Base-by-base conservation (phyloP, 176 grass and related monocot species). In the Poa pratensis region DNA sequence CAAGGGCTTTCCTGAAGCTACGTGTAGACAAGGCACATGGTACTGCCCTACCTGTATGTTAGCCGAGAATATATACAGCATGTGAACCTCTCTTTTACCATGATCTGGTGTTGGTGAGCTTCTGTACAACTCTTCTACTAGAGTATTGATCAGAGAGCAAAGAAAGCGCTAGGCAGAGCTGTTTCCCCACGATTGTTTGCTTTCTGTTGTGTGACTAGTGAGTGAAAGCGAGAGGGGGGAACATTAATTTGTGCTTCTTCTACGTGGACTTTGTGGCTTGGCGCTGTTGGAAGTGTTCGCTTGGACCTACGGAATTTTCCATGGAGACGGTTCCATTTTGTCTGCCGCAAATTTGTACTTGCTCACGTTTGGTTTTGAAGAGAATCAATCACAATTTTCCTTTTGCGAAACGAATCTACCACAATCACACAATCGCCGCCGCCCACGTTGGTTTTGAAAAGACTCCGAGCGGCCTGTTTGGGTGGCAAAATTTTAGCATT, bases 101-200 rank as follows among this genome's bases (percentile, higher is more conserved):
- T 53, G 32, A 52, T 16, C 12, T 45, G 6, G 6, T 72, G 69
- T 45, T 72, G 69, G 40, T 48, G 15, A 27, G 76, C 15, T 23
- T 79, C 8, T 79, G 39, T 42, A 45, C 9, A 9, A 24, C 54
- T 78, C 54, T 48, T 48, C 14, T 5, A 50, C 0, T 49, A 45
- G n/a, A 32, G 30, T 35, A 8, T 50, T 11, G 5, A 45, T 43
- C 34, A 22, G 37, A 75, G 16, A 79, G 57, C 24, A 46, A 30
- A 5, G 24, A 80, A 27, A 48, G 24, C 0, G 42, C 34, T 35
- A 3, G 34, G 34, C 39, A 71, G n/a, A 6, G 69, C 40, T 72
- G 69, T 72, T 72, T 69, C 19, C 15, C 64, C 12, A 72, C 39
- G 69, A 48, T 73, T 73, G 69, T 73, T 73, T 46, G 42, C 19